Base-by-base conservation (phyloP, 306 rosid genomes). In the Senna tora region DNA sequence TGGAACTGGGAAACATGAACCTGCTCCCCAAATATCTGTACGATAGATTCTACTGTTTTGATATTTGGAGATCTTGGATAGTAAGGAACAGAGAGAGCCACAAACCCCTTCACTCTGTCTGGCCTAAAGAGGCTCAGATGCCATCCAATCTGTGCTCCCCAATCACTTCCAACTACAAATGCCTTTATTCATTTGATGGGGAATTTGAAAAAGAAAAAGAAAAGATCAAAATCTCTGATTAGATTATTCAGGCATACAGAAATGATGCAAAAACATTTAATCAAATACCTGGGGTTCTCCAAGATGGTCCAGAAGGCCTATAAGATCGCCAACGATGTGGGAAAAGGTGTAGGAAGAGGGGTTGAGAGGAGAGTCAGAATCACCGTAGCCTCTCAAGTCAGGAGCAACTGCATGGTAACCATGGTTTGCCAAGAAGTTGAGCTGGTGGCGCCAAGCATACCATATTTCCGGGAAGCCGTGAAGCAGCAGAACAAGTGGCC, bases 351-450 rank as follows among this genome's bases (percentile, higher is more conserved):
- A 83, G 72, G 90, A 86, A 50, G 15, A 59, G 28, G 85, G 80
- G 60, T 54, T 70, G 30, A 85, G 68, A 21, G 94, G 92, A 78
- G 87, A 76, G 20, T 86, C 86, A 17, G 88, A 88, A 61, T 83
- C 88, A 19, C 93, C 93, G 7, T 81, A 86, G 66, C 94, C 96
- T 84, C 96, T 79, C 19, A 90, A 73, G 76, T 90, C 96, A 32
- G 90, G 96, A 25, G 92, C 90, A 63, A 90, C 88, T 0, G 77
- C 92, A 67, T 83, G 94, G 74, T 83, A 84, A 34, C 92, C 92
- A 15, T 86, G 77, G 6, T 72, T 68, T 5, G 87, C 84, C 79
- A 88, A 80, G 77, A 19, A 63, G 16, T 72, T 70, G 38, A 88
- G 81, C 72, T 84, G 89, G 79, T 83, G 83, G 65, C 87, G 86